These are phyloP conservation scores for Populus deltoides DNA, from an alignment of 345 rosid genomes.

Conservation along the genomic window DNA sequence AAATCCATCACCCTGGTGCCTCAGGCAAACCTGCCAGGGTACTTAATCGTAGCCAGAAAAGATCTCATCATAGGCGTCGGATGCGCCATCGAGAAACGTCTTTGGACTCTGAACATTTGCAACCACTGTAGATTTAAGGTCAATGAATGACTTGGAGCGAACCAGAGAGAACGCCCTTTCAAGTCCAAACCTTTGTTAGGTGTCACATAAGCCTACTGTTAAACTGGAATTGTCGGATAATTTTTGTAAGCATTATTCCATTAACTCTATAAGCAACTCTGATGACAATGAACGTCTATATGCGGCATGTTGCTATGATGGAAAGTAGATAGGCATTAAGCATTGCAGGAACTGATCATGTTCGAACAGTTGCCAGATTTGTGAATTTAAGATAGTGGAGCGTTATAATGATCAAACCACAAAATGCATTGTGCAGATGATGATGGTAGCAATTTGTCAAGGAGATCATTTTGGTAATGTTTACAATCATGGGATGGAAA, in stretches of 20 bases:
- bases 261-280: not conserved
- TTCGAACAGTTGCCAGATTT: not conserved
- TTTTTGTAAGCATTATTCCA: not conserved
- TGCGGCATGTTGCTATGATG: not conserved
- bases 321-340: not conserved
- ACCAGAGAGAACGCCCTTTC: not conserved
- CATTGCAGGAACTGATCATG: not conserved
- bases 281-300: not conserved
- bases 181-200: not conserved
- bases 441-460: not conserved
- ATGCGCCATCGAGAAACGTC: slow-evolving; percentile 29
- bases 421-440: not conserved
- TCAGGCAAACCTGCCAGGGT: slow-evolving; percentile 23
- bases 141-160: not conserved
- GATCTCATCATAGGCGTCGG: slow-evolving; percentile 43
- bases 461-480: not conserved
- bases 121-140: not conserved
- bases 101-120: slow-evolving; percentile 2
- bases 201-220: not conserved
- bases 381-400: not conserved
- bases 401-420: not conserved
- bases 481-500: not conserved
- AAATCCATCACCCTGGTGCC: slow-evolving; percentile 28
- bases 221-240: not conserved
- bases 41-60: slow-evolving; percentile 32